Conservation (phyloP, 2,329 filamentous ascomycete genomes). For the Byssoonygena ceratinophila region DNA sequence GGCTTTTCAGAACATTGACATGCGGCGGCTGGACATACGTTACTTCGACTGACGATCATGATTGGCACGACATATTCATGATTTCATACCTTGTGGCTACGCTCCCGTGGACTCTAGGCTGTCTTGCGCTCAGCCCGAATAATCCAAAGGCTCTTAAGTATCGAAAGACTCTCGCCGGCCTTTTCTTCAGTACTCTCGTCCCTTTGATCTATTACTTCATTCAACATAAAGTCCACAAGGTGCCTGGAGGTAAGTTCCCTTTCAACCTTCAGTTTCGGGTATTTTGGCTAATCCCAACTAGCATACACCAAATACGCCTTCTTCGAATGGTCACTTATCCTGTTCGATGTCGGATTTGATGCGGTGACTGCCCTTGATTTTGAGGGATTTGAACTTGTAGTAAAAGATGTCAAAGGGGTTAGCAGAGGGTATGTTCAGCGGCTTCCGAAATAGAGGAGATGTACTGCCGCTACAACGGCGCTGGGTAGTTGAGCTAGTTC, state of each 20-base stretch:
- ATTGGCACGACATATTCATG: conserved; percentile 99
- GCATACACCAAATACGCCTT: conserved; percentile 97
- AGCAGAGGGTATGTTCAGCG: conserved; percentile 97
- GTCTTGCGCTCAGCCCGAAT: conserved; percentile 73
- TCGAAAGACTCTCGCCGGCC: conserved; percentile 68
- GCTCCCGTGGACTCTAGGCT: conserved; percentile 88
- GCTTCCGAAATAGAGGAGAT: conserved; percentile 75
- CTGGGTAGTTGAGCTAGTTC: conserved; percentile 28
- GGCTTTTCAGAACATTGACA: conserved; percentile 77
- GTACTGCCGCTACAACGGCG: conserved; percentile 38
- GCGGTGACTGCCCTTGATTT: conserved; percentile 91
- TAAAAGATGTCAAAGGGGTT: conserved; percentile 78
- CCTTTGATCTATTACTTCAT: conserved; percentile 95
- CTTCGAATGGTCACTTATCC: conserved; percentile 91
- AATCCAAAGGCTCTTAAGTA: conserved; percentile 77
- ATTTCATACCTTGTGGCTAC: conserved; percentile 94
- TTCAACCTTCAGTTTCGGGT: conserved; percentile 15
- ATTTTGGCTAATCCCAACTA: conserved; percentile 30
- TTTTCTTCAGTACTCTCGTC: conserved; percentile 84
- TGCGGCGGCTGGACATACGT: conserved; percentile 98
- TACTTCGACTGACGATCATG: conserved; percentile 93
- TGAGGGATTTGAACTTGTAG: conserved; percentile 70
- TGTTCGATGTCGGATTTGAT: conserved; percentile 94
- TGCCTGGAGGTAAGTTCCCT: conserved; percentile 66
- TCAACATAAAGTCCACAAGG: conserved; percentile 91